phyloP scores from a whole-genome alignment of 192 early-diverging fungal species.

The Gryganskiella cystojenkinii region DNA sequence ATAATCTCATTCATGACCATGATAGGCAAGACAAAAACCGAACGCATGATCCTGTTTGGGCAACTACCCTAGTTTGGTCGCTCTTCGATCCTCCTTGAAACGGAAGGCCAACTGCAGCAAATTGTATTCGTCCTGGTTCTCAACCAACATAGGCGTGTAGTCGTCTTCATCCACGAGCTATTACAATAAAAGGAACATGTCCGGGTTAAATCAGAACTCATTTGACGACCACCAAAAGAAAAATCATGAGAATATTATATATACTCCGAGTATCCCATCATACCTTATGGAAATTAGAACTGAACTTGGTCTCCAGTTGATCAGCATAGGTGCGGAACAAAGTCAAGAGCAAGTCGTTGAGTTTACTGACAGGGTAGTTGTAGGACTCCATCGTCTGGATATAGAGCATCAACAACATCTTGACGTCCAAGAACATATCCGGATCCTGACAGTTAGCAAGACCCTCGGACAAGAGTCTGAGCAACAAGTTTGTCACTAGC shows the following conservation, averaged over 20 bases:
- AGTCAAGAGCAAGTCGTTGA: slow-evolving; percentile 78
- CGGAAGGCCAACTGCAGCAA: slow-evolving; percentile 71
- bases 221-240: no score
- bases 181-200: slow-evolving; percentile 4
- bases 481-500: slow-evolving; percentile 82
- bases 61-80: slow-evolving; percentile 40
- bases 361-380: slow-evolving; percentile 74
- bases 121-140: slow-evolving; percentile 70
- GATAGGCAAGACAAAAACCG: no score
- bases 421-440: slow-evolving; percentile 82
- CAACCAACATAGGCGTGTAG: slow-evolving; percentile 80
- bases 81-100: slow-evolving; percentile 64
- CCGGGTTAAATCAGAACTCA: no score
- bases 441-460: slow-evolving; percentile 84
- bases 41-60: no score
- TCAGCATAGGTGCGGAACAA: slow-evolving; percentile 86
- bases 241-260: no score
- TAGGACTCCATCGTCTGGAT: slow-evolving; percentile 93
- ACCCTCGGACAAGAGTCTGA: slow-evolving; percentile 79
- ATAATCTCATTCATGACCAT: no score
- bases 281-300: slow-evolving; percentile 76
- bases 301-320: slow-evolving; percentile 75
- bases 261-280: no score
- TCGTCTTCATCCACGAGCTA: slow-evolving; percentile 86
- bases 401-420: slow-evolving; percentile 82